Base-by-base conservation (phyloP, 2,329 filamentous ascomycete species). In the Aspergillus sp. region DNA sequence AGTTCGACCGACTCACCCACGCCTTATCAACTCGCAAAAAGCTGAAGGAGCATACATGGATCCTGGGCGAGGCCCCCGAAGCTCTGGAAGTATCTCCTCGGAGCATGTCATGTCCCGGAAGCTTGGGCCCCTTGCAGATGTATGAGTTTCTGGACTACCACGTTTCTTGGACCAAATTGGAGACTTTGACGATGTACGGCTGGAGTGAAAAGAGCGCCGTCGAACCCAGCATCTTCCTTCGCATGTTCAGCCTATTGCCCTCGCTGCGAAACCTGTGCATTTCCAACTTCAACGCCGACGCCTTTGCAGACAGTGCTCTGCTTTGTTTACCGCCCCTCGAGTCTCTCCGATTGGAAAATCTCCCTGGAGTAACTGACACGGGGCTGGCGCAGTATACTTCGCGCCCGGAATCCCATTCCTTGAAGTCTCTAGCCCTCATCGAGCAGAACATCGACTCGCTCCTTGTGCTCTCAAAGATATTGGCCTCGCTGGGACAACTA, bases 1-100 rank as follows among this genome's bases (percentile, higher is more conserved):
- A 78, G 31, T 83, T 80, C 55, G 79, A 83, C 60, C 77, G 80
- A 17, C 64, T 82, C 17, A 81, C 76, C 10, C 75, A 84, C 61
- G 81, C 82, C 2, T 62, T 85, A 17, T 82, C 82, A 0, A 82
- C 79, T 5, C 72, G 81, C 38, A 70, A 73, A 47, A 76, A 77
- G 47, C 64, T 86, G 32, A 81, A 76, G 59, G 78, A 83, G 59
- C 77, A 82, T 48, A 73, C 77, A 2, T 85, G 82, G 82, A 67
- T 83, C n/a, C 64, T 84, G 38, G 76, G 73, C 16, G 75, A 78
- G 52, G 73, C 76, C 38, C 56, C 68, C 3, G 74, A 74, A 53
- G 66, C 68, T 46, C 68, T 54, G 47, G 64, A 75, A 63, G 47
- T 72, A 65, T 65, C 73, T 58, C 72, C 60, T 52, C 73, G 67